Evolutionary conservation across 2,329 filamentous ascomycete genomes (phyloP).

Genomic region (Claviceps humidiphila): DNA sequence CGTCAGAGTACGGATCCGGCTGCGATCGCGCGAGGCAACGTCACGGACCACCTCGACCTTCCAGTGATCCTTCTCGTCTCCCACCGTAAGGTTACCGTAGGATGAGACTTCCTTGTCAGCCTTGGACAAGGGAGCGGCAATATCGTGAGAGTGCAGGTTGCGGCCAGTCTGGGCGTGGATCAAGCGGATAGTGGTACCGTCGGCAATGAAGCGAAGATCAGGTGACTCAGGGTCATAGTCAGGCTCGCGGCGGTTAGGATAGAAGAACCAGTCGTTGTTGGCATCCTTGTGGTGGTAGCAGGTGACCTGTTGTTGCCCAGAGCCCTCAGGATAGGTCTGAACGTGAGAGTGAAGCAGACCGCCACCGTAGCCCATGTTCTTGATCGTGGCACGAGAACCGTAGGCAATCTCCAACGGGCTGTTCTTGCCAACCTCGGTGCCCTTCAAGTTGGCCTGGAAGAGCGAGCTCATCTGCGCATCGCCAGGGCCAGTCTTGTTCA

Average conservation of each 20-base stretch:
- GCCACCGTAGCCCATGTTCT: conserved; percentile 99
- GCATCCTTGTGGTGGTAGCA: conserved; percentile 99
- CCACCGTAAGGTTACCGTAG: conserved; percentile 90
- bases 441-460: conserved; percentile 91
- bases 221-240: conserved; percentile 57
- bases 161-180: conserved; percentile 93
- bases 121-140: conserved; percentile 81
- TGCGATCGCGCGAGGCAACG: conserved; percentile 73
- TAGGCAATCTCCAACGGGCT: conserved; percentile 85
- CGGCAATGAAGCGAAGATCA: conserved; percentile 60
- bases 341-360: conserved; percentile 93
- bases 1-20: conserved; percentile 77
- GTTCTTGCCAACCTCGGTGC: conserved; percentile 86
- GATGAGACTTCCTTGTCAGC: conserved; percentile 83
- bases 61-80: conserved; percentile 98
- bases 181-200: conserved; percentile 68
- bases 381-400: conserved; percentile 82
- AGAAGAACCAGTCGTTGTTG: conserved; percentile 99
- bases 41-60: conserved; percentile 82
- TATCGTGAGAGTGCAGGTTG: conserved; percentile 89
- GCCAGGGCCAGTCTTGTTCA: conserved; percentile 86
- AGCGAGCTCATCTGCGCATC: conserved; percentile 99
- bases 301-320: conserved; percentile 87
- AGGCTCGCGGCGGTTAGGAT: conserved; percentile 70
- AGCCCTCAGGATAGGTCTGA: conserved; percentile 91